Base-by-base conservation (phyloP, 148 eudicot genomes). In the Spergularia marina region DNA sequence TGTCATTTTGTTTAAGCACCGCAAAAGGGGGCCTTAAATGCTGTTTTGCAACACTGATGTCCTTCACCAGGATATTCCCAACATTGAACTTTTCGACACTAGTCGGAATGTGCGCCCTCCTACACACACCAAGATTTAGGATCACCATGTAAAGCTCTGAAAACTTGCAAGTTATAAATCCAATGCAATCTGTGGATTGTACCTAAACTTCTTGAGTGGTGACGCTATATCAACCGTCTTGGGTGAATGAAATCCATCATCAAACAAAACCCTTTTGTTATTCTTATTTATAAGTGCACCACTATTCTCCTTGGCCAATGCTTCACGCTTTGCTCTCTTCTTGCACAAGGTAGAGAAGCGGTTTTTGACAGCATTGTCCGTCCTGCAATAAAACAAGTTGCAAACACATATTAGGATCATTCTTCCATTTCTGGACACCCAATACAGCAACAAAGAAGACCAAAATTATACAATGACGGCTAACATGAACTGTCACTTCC, bases 301-400 rank as follows among this genome's bases (percentile, higher is more conserved):
- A 75, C 69, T 83, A 75, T 93, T 89, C 82, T 91, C 91, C 84
- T 91, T 91, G 10, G 91, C 84, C 71, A 87, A 65, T 14, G 89
- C 88, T 83, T 93, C 93, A 53, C 78, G 86, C 77, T 86, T 88
- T 5, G 94, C 96, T 80, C 86, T 86, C 89, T 87, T 93, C 85
- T 93, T 93, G 81, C 98, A 88, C 73, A 93, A 84, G 47, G 96
- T 90, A 54, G 96, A 76, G 84, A 93, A 93, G 74, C 98, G 87
- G 80, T 94, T 94, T 81, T 94, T 94, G 65, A 94, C 98, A 65
- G 98, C 98, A 80, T 94, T 94, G 75, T 91, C 98, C 34, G 97
- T 94, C 84, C 98, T 94, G 81, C 69, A 72, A 11, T 17, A 72
- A 12, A n/a, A 67, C 70, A 55, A 14, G 64, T 64, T 34, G 21